Evolutionary conservation across 2,329 filamentous ascomycete genomes (phyloP).

Genomic region (Arachnopeziza araneosa): DNA sequence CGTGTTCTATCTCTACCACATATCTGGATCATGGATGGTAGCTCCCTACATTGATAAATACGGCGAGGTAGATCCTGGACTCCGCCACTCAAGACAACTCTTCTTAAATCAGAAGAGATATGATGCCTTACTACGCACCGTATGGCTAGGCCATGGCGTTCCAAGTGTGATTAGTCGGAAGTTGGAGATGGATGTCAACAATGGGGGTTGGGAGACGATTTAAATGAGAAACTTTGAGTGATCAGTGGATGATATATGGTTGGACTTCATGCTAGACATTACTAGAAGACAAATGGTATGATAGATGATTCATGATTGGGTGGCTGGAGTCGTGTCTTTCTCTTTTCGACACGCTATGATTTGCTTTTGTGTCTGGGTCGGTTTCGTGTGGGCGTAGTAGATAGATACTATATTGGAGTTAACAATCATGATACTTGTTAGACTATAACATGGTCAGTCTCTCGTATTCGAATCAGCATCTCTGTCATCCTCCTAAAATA

Average conservation of each 20-base stretch:
- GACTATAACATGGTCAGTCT: neutral
- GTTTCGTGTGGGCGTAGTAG: neutral
- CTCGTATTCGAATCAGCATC: no score
- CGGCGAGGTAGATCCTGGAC: constrained; percentile 88
- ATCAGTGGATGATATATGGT: no score
- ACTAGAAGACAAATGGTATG: neutral
- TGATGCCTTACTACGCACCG: constrained; percentile 76
- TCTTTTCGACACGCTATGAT: neutral
- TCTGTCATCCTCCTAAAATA: no score
- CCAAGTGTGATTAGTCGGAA: constrained; percentile 85
- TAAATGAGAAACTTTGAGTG: constrained; percentile 3
- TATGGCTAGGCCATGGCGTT: constrained; percentile 82
- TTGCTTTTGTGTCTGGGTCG: neutral
- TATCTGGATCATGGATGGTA: constrained; percentile 75
- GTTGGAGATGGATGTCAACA: constrained; percentile 93
- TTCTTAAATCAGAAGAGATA: constrained; percentile 93
- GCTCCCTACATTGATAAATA: constrained; percentile 95
- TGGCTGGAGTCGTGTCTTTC: neutral
- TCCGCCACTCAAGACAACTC: constrained; percentile 80
- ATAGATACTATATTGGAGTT: neutral
- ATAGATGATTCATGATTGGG: neutral
- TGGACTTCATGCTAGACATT: no score
- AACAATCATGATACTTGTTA: neutral
- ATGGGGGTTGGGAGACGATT: constrained; percentile 92
- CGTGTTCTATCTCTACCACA: constrained; percentile 77